Percentiles rank a stretch among this genome's conserved stretches.
Evolutionary conservation across 2,329 filamentous ascomycete genomes (phyloP).

Genomic region (Teratosphaeria viscida): DNA sequence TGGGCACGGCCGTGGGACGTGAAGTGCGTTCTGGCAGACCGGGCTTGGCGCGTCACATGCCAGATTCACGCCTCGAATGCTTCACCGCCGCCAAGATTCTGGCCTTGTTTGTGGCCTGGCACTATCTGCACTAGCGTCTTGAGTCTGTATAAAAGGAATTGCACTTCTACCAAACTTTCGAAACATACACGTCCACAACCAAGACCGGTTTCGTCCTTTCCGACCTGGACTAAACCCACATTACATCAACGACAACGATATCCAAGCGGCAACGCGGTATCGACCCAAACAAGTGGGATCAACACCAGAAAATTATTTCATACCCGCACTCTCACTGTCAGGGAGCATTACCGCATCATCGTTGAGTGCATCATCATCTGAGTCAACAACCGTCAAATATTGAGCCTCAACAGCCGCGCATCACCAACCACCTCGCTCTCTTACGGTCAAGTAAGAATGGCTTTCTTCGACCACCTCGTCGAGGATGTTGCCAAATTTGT

Average conservation of each 20-base stretch:
- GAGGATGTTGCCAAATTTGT: not conserved
- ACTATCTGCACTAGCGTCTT: not conserved
- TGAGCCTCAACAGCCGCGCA: no score
- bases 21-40: not conserved
- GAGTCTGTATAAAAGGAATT: not conserved
- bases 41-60: not conserved
- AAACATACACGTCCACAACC: not conserved
- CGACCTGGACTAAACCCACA: not conserved
- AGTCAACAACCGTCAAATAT: no score
- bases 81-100: not conserved
- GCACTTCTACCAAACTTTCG: not conserved
- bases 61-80: not conserved
- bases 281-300: not conserved
- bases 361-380: not conserved
- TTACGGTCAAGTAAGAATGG: not conserved
- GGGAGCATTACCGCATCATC: not conserved
- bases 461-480: not conserved
- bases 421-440: no score
- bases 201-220: not conserved
- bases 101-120: not conserved
- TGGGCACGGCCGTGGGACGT: not conserved
- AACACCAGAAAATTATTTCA: no score
- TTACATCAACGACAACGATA: not conserved
- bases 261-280: not conserved
- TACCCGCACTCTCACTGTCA: no score